Evolutionary conservation across 1,284 basidiomycete species (phyloP).

Genomic region (Irpex rosettiformis): DNA sequence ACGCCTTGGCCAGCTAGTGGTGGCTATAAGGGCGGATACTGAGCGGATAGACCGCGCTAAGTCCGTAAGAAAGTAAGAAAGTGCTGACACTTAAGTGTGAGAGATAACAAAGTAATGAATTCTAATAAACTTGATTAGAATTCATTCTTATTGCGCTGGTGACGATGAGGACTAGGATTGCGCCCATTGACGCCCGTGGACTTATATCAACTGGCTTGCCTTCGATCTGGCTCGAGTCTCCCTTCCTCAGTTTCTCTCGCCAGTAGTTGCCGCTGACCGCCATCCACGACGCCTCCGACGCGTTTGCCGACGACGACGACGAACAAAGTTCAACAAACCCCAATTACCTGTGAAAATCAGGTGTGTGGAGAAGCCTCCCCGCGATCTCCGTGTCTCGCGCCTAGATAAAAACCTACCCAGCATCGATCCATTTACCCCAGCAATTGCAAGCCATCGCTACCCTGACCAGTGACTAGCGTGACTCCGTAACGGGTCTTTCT

Average conservation of each 20-base stretch:
- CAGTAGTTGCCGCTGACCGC: too few relatives aligned
- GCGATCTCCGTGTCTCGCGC: slow-evolving; percentile 2
- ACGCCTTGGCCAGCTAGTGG: background rate
- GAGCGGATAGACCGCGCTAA: slow-evolving; percentile 26
- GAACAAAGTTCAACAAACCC: too few relatives aligned
- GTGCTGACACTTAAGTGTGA: too few relatives aligned
- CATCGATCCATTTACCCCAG: slow-evolving; percentile 4
- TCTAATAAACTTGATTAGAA: background rate
- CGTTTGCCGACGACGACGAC: slow-evolving; percentile 1
- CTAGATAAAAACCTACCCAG: slow-evolving; percentile 6
- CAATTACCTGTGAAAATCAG: background rate
- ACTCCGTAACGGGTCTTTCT: background rate
- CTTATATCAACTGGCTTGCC: slow-evolving; percentile 17
- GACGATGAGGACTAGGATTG: background rate
- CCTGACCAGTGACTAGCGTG: background rate
- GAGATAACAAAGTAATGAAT: background rate
- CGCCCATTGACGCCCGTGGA: slow-evolving; percentile 7
- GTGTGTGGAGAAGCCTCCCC: slow-evolving; percentile 1
- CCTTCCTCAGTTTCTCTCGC: slow-evolving; percentile 9
- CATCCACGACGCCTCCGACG: background rate
- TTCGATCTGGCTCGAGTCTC: slow-evolving; percentile 13
- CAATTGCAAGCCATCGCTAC: background rate
- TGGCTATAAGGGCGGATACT: slow-evolving; percentile 19
- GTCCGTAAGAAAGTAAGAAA: slow-evolving; percentile 16
- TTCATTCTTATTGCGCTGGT: background rate